Evolutionary conservation across 768 basidiomycete species (phyloP).

Genomic region (Pulveroboletus sp.): DNA sequence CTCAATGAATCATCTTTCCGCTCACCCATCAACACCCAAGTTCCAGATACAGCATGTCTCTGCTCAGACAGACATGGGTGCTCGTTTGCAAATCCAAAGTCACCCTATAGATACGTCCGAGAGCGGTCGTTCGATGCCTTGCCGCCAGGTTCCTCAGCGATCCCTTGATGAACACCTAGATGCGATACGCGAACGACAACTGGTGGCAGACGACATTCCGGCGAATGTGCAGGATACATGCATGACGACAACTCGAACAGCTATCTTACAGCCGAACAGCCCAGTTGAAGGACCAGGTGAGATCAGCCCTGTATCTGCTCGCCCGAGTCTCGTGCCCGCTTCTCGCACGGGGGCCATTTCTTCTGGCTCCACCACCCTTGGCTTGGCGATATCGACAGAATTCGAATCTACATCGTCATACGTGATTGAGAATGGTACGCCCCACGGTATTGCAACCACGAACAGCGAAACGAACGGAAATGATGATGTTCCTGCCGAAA

Average conservation of each 20-base stretch:
- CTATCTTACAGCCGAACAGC: background rate
- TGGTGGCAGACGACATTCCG: background rate
- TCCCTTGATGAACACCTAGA: background rate
- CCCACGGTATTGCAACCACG: background rate
- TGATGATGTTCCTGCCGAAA: background rate
- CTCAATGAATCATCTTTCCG: background rate
- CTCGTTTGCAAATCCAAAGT: background rate
- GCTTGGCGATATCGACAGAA: background rate
- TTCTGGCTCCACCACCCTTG: background rate
- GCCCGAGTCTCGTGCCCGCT: background rate
- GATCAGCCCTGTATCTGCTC: background rate
- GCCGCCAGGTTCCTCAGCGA: background rate
- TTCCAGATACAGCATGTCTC: background rate
- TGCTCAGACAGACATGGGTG: background rate
- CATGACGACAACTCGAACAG: background rate
- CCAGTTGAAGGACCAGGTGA: background rate
- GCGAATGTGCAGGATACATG: slow-evolving; percentile 7
- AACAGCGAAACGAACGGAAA: background rate
- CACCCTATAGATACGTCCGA: background rate
- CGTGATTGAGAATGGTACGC: background rate
- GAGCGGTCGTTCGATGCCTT: background rate
- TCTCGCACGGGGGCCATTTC: background rate
- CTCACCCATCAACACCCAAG: background rate
- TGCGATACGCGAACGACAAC: background rate
- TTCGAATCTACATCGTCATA: background rate